A percentile compares a stretch with the other conserved stretches of the same genome.
Evolutionary conservation across 306 rosid species (phyloP).

Genomic region (Pueraria montana): DNA sequence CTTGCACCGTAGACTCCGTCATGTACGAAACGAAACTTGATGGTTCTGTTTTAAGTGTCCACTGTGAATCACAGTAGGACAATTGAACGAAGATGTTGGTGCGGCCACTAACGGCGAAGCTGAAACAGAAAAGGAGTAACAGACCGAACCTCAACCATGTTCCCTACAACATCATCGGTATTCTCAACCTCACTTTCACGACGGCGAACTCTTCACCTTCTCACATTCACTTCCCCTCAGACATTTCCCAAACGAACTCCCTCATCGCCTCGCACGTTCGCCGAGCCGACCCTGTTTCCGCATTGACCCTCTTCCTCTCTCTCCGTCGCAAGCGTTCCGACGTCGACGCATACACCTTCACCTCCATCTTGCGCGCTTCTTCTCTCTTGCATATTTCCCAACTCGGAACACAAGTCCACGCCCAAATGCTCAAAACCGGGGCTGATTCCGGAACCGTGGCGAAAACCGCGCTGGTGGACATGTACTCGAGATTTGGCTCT

Average conservation of each 20-base stretch:
- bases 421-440: slow-evolving; percentile 60
- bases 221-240: slow-evolving; percentile 3
- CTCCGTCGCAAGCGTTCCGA: slow-evolving; percentile 50
- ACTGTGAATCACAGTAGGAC: no score
- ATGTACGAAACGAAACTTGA: no score
- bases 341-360: slow-evolving; percentile 58
- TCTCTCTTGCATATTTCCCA: slow-evolving; percentile 43
- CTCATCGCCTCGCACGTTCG: slow-evolving; percentile 57
- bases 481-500: slow-evolving; percentile 65
- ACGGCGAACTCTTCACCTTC: neutral
- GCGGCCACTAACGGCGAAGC: neutral
- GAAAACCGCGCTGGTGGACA: slow-evolving; percentile 64
- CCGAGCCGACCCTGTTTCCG: slow-evolving; percentile 39
- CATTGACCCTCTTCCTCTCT: slow-evolving; percentile 57
- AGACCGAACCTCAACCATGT: neutral
- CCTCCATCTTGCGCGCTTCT: slow-evolving; percentile 62
- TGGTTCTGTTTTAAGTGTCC: no score
- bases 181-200: neutral
- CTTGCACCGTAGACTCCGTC: no score
- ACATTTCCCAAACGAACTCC: slow-evolving; percentile 55
- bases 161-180: neutral
- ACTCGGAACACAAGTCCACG: slow-evolving; percentile 62
- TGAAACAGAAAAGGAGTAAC: neutral
- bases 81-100: slow-evolving; percentile 6
- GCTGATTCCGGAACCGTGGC: slow-evolving; percentile 56